These are phyloP conservation scores for Alopecurus myosuroides DNA, from an alignment of 176 grass and related monocot genomes.

Conservation along the genomic window DNA sequence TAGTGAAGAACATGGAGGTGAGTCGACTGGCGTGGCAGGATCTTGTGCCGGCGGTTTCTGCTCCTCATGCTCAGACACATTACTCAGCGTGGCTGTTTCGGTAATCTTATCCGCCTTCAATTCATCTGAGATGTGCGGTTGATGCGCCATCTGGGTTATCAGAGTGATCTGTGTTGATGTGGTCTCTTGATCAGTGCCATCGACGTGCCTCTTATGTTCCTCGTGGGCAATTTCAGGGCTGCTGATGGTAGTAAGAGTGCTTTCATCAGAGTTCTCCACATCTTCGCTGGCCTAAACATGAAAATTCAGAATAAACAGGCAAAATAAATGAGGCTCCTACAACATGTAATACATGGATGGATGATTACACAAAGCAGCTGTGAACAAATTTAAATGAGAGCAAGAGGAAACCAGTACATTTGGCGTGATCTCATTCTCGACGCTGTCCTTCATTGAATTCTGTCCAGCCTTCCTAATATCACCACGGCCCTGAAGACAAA, in stretches of 20 bases:
- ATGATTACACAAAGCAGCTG: neutral
- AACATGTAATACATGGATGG: neutral
- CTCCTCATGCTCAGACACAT: conserved; percentile 2
- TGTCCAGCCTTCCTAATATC: neutral
- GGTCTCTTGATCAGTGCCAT: neutral
- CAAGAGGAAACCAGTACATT: neutral
- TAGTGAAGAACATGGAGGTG: neutral
- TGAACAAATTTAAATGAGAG: neutral
- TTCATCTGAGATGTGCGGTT: conserved; percentile 18
- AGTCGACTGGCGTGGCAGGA: neutral
- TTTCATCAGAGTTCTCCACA: conserved; percentile 6
- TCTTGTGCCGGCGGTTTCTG: neutral
- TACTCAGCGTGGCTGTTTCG: neutral
- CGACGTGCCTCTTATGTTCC: neutral
- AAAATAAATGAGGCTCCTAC: neutral
- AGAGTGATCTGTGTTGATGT: conserved; percentile 11
- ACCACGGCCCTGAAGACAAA: neutral
- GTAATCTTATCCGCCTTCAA: neutral
- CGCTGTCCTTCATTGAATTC: neutral
- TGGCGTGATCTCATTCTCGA: neutral
- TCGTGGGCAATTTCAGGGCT: neutral
- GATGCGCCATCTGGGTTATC: neutral
- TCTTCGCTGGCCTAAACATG: conserved; percentile 3
- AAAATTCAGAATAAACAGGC: neutral
- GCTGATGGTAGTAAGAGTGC: neutral